A percentile compares a stretch with the other conserved stretches of the same genome.
phyloP scores from a whole-genome alignment of 2,329 filamentous ascomycete species.

The Fusarium proliferatum region DNA sequence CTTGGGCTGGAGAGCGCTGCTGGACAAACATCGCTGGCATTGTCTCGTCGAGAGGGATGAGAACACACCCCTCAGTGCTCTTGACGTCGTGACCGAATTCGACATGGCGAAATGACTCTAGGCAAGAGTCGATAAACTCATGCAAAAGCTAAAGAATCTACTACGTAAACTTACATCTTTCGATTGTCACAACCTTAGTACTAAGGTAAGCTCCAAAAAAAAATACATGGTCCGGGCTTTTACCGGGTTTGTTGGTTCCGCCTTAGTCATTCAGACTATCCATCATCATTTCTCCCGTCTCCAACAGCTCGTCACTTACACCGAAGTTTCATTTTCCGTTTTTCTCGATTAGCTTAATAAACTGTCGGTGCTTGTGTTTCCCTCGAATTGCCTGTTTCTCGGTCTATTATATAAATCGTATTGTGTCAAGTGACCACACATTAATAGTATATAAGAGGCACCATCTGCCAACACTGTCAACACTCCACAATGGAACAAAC shows the following conservation, averaged over 20 bases:
- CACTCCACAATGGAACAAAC: conserved; percentile 46
- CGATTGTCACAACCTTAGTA: conserved; percentile 33
- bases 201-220: conserved; percentile 31
- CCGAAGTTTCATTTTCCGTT: neutral
- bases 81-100: conserved; percentile 51
- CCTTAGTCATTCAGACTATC: conserved; percentile 41
- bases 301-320: conserved; percentile 23
- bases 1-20: conserved; percentile 50
- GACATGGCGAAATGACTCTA: conserved; percentile 51
- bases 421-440: conserved; percentile 32
- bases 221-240: conserved; percentile 43
- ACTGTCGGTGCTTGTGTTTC: neutral
- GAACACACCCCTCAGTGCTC: conserved; percentile 50
- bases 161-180: conserved; percentile 43
- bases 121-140: conserved; percentile 19
- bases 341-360: conserved; percentile 6
- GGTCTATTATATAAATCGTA: conserved; percentile 7
- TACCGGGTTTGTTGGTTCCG: conserved; percentile 26
- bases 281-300: conserved; percentile 10
- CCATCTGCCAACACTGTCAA: neutral
- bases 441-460: conserved; percentile 8
- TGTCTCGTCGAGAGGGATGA: conserved; percentile 49
- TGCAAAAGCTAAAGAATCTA: conserved; percentile 35
- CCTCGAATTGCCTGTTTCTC: neutral
- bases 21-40: conserved; percentile 58